phyloP scores from a whole-genome alignment of 192 early-diverging fungal species.

The Coemansia sp. region DNA sequence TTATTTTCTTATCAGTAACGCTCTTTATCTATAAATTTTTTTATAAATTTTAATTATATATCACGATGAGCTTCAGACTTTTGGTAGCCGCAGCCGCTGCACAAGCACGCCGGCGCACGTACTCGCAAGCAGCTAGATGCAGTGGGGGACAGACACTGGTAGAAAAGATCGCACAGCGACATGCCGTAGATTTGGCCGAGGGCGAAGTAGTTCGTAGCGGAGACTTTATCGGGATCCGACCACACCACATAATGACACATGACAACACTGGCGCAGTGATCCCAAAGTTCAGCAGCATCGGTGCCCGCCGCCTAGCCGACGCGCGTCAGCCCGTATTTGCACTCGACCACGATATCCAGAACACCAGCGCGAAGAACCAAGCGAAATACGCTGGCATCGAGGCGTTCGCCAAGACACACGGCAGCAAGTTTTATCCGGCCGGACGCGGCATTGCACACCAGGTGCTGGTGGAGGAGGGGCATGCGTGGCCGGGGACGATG shows the following conservation, averaged over 20 bases:
- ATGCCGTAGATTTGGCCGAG: constrained; percentile 76
- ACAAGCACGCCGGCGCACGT: constrained; percentile 35
- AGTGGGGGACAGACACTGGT: constrained; percentile 77
- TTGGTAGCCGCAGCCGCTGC: constrained; percentile 56
- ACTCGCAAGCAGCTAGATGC: constrained; percentile 18
- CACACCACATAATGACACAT: constrained; percentile 94
- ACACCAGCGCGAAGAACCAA: constrained; percentile 92
- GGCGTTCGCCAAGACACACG: constrained; percentile 78
- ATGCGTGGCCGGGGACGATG: constrained; percentile 91
- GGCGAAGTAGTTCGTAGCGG: constrained; percentile 77
- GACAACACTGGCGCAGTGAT: constrained; percentile 97
- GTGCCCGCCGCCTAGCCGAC: constrained; percentile 80
- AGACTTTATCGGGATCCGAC: constrained; percentile 94
- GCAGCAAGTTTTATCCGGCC: constrained; percentile 92
- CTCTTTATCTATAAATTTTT: background rate
- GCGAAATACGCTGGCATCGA: constrained; percentile 86
- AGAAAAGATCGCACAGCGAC: constrained; percentile 95
- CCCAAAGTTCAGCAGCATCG: constrained; percentile 91
- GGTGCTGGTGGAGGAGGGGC: constrained; percentile 96
- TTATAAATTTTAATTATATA: background rate
- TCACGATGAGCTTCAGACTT: constrained; percentile 48
- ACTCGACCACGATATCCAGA: constrained; percentile 98
- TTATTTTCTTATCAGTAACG: background rate
- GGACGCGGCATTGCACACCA: constrained; percentile 98
- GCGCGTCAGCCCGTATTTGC: constrained; percentile 90